A percentile compares a stretch with the other conserved stretches of the same genome.
These are phyloP conservation scores for grape (Vitis vinifera) DNA, from an alignment of 164 flowering plant genomes.

Conservation along the genomic window DNA sequence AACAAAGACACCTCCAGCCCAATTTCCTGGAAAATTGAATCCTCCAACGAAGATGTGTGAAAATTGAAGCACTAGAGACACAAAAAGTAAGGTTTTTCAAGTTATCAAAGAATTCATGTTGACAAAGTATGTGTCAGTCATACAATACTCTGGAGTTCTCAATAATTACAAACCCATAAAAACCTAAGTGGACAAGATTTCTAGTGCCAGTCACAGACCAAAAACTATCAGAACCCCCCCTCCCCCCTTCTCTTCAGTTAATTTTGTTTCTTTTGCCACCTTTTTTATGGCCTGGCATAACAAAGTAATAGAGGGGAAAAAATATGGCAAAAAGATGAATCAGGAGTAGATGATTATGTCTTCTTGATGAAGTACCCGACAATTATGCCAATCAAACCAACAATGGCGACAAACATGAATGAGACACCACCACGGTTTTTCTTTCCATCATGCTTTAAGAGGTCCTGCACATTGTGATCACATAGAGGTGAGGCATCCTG, in stretches of 20 bases:
- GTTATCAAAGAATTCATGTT: conserved; percentile 23
- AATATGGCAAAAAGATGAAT: not conserved
- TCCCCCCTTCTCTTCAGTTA: not conserved
- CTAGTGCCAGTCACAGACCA: conserved; percentile 13
- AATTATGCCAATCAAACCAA: conserved; percentile 60
- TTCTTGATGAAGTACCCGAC: conserved; percentile 57
- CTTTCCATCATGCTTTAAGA: conserved; percentile 46
- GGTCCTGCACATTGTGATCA: conserved; percentile 42
- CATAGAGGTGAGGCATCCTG: not conserved
- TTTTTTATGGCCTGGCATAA: conserved; percentile 5
- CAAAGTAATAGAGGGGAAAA: not conserved
- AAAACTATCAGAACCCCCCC: not conserved
- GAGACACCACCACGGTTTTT: conserved; percentile 48
- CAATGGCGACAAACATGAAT: conserved; percentile 37
- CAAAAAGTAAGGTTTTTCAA: not conserved
- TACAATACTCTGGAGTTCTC: not conserved
- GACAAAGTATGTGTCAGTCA: conserved; percentile 4
- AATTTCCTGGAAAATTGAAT: too few species aligned
- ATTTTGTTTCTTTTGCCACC: not conserved
- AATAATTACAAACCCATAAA: conserved; percentile 2
- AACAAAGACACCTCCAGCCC: too few species aligned
- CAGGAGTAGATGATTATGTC: conserved; percentile 21
- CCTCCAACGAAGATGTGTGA: too few species aligned
- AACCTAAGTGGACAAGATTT: conserved; percentile 13
- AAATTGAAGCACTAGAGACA: conserved; percentile 1